Conservation (phyloP, 208 protist genomes). For the Wallacemonas rigidus region DNA sequence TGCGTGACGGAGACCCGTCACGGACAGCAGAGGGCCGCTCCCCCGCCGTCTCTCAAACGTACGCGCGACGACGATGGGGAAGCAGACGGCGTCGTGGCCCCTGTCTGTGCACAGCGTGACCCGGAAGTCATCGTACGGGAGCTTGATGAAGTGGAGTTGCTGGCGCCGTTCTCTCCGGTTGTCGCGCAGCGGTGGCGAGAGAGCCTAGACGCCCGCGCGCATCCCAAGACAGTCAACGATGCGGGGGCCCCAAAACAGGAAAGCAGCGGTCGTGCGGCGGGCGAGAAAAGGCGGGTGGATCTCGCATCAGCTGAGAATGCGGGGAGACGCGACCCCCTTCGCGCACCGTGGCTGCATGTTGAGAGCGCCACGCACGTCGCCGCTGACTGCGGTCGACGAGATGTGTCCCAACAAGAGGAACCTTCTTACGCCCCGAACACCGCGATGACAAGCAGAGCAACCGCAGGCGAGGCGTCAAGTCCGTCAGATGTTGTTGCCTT, state of each 20-base stretch:
- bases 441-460: no score
- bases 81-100: background rate
- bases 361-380: constrained; percentile 3
- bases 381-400: background rate
- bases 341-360: constrained; percentile 6
- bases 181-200: constrained; percentile 2
- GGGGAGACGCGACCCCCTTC: background rate
- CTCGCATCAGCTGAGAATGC: no score
- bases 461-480: no score
- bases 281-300: no score
- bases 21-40: background rate
- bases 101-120: background rate
- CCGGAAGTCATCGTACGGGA: background rate
- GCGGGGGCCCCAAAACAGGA: background rate
- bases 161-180: constrained; percentile 6
- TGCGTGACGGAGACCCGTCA: background rate
- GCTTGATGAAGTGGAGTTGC: constrained; percentile 17
- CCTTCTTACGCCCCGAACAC: background rate
- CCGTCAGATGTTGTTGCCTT: background rate
- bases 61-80: background rate
- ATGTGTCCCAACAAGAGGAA: background rate
- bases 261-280: no score
- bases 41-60: background rate
- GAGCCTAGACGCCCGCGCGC: background rate
- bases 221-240: background rate